phyloP scores from a whole-genome alignment of 345 rosid genomes.

The Melaleuca alternifolia region DNA sequence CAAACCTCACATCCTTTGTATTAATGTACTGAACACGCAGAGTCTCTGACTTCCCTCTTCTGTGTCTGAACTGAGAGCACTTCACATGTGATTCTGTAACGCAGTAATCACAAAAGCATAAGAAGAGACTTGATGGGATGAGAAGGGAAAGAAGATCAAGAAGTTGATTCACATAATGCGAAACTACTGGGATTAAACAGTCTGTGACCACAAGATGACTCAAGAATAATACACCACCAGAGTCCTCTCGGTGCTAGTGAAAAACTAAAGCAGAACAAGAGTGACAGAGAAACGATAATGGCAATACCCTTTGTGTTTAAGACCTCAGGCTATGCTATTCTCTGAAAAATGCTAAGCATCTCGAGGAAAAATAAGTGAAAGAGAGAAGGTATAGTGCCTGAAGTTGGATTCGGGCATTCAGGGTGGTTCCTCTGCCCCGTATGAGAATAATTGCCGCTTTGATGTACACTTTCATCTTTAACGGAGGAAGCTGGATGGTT shows the following conservation, averaged over 20 bases:
- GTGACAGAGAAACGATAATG: background rate
- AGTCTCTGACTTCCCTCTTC: conserved; percentile 95
- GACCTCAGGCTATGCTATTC: background rate
- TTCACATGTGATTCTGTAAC: conserved; percentile 34
- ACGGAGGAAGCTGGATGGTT: conserved; percentile 32
- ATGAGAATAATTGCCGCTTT: conserved; percentile 8
- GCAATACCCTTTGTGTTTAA: background rate
- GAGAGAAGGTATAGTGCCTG: conserved; percentile 32
- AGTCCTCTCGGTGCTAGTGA: background rate
- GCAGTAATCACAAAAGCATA: conserved; percentile 2
- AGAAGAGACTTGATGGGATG: background rate
- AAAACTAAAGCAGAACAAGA: background rate
- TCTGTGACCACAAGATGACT: background rate
- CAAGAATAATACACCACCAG: background rate
- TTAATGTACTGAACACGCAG: conserved; percentile 86
- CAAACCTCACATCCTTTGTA: conserved; percentile 82
- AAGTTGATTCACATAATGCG: background rate
- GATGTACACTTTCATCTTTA: conserved; percentile 27
- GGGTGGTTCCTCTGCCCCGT: conserved; percentile 14
- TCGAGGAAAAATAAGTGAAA: background rate
- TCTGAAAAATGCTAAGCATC: background rate
- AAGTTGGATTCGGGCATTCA: conserved; percentile 21
- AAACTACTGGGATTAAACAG: background rate
- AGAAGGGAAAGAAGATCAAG: background rate
- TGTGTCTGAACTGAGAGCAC: conserved; percentile 47